These are phyloP conservation scores for Polyplosphaeria fusca DNA, from an alignment of 495 filamentous ascomycete species.

Conservation along the genomic window DNA sequence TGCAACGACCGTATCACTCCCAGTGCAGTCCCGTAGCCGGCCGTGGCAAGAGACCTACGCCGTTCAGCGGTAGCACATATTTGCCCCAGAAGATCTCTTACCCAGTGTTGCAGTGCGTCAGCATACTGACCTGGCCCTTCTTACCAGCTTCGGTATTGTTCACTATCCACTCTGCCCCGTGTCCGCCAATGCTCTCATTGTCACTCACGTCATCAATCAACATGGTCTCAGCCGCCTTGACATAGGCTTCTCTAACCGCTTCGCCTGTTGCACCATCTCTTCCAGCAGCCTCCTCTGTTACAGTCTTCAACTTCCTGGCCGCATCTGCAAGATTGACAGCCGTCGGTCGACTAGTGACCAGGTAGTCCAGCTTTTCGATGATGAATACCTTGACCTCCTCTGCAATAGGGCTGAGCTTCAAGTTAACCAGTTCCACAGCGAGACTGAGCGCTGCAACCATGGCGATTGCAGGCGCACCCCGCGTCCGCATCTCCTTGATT, in stretches of 20 bases:
- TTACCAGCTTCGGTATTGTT: constrained; percentile 42
- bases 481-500: constrained; percentile 90
- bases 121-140: constrained; percentile 58
- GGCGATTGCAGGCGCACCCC: constrained; percentile 92
- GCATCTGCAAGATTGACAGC: constrained; percentile 94
- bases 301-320: constrained; percentile 67
- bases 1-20: constrained; percentile 89
- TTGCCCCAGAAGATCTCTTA: constrained; percentile 40
- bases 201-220: constrained; percentile 80
- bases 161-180: constrained; percentile 80
- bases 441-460: constrained; percentile 90
- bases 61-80: constrained; percentile 26
- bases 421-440: constrained; percentile 64
- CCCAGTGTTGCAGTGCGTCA: constrained; percentile 98
- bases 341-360: constrained; percentile 83
- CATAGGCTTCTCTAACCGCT: constrained; percentile 61
- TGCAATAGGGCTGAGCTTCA: constrained; percentile 42
- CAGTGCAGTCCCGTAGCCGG: constrained; percentile 91
- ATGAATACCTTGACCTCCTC: constrained; percentile 67
- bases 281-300: constrained; percentile 47
- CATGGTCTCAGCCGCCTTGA: constrained; percentile 78
- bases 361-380: constrained; percentile 69
- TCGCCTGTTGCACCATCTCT: constrained; percentile 43
- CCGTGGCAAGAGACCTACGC: constrained; percentile 81
- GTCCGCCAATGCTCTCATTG: constrained; percentile 77